Evolutionary conservation across 331 rosid genomes (phyloP).

Genomic region (Spiraea crenata): DNA sequence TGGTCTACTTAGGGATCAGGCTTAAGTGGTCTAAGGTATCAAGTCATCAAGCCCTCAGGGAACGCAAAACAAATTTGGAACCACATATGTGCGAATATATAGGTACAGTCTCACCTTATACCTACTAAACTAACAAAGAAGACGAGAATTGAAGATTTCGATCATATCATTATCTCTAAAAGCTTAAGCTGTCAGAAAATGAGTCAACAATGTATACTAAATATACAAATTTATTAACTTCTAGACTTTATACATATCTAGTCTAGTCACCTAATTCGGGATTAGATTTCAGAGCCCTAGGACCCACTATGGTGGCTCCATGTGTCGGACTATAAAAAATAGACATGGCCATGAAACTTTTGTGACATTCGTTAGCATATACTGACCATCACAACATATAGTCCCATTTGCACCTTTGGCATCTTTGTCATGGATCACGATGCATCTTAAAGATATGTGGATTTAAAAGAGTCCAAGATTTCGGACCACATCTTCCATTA

Average conservation of each 20-base stretch:
- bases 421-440: background rate
- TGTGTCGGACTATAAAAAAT: background rate
- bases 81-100: too few species aligned
- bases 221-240: too few species aligned
- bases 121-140: too few species aligned
- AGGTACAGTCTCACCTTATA: too few species aligned
- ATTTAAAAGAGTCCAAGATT: constrained; percentile 33
- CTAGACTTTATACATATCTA: background rate
- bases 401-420: constrained; percentile 10
- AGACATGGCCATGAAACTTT: constrained; percentile 6
- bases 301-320: constrained; percentile 19
- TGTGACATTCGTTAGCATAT: background rate
- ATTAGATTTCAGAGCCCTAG: background rate
- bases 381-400: background rate
- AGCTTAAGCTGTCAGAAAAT: too few species aligned
- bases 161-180: too few species aligned
- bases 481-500: constrained; percentile 43
- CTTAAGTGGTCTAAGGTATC: too few species aligned
- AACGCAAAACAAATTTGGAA: too few species aligned
- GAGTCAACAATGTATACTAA: too few species aligned
- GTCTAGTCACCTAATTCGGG: background rate
- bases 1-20: too few species aligned
- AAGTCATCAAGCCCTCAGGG: too few species aligned
- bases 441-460: constrained; percentile 30
- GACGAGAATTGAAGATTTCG: too few species aligned